These are phyloP conservation scores for Gryganskiella cystojenkinii DNA, from an alignment of 192 early-diverging fungal species.

Conservation along the genomic window DNA sequence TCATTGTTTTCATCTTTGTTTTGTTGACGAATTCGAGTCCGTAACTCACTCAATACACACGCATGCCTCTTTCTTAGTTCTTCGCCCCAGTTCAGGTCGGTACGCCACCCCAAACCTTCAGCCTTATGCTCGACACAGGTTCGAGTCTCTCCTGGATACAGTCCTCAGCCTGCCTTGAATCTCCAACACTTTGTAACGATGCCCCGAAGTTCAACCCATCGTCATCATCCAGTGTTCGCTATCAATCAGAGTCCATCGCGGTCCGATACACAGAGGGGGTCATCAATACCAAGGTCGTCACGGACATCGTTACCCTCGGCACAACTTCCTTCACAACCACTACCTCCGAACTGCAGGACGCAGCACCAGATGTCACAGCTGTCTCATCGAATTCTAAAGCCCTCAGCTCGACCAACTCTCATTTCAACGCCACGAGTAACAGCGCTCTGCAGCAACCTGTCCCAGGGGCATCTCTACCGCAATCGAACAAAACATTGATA, in stretches of 20 bases:
- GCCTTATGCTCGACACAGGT: conserved; percentile 41
- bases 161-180: conserved; percentile 2
- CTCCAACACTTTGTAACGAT: conserved; percentile 6
- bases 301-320: conserved; percentile 23
- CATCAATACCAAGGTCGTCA: conserved; percentile 21
- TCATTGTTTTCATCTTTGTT: not conserved
- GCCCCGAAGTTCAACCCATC: conserved; percentile 31
- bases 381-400: not conserved
- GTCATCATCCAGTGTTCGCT: conserved; percentile 7
- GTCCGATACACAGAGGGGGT: conserved; percentile 32
- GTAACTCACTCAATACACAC: not conserved
- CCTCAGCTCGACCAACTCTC: not conserved
- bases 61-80: conserved; percentile 1
- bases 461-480: too few species aligned
- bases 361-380: not conserved
- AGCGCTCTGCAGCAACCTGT: too few species aligned
- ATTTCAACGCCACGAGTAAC: not conserved
- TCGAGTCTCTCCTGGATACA: conserved; percentile 49
- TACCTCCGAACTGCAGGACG: not conserved
- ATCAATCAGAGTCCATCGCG: conserved; percentile 8
- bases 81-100: conserved; percentile 37
- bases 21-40: too few species aligned
- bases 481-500: not conserved
- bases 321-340: too few species aligned
- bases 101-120: conserved; percentile 29